phyloP scores from a whole-genome alignment of 2,329 filamentous ascomycete species.

The Biscogniauxia marginata region DNA sequence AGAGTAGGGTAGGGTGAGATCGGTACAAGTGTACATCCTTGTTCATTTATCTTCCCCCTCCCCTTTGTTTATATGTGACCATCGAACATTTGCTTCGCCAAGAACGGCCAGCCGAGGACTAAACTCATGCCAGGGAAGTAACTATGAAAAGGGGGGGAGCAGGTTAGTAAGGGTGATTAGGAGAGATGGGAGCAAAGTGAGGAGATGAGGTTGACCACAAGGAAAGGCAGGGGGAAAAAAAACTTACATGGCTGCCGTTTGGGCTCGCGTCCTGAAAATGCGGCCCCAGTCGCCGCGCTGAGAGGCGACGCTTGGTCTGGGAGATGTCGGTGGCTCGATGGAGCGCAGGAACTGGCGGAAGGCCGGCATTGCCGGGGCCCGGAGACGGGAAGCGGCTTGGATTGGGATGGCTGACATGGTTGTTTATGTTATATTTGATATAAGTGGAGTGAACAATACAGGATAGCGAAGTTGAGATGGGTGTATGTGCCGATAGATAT shows the following conservation, averaged over 20 bases:
- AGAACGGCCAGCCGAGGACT: slow-evolving; percentile 40
- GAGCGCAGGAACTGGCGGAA: slow-evolving; percentile 6
- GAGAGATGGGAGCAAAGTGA: background rate
- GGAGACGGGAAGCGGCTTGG: background rate
- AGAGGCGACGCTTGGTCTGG: slow-evolving; percentile 3
- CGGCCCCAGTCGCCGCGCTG: slow-evolving; percentile 36
- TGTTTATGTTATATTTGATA: no score
- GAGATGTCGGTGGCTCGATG: slow-evolving; percentile 3
- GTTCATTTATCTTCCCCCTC: background rate
- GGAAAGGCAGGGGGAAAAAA: slow-evolving; percentile 1
- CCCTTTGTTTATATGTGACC: slow-evolving; percentile 23
- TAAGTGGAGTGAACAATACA: no score
- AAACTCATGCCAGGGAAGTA: slow-evolving; percentile 35
- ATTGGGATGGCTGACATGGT: background rate
- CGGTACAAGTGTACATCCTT: background rate
- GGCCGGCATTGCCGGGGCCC: background rate
- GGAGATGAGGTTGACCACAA: no score
- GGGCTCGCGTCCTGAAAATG: slow-evolving; percentile 32
- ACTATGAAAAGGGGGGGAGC: slow-evolving; percentile 25
- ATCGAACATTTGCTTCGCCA: slow-evolving; percentile 23
- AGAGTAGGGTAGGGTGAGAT: background rate
- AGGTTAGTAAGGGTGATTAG: slow-evolving; percentile 1
- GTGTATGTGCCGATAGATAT: background rate
- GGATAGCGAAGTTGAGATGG: background rate
- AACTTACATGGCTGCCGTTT: slow-evolving; percentile 37